Base-by-base conservation (phyloP, 768 basidiomycete genomes). In the Tephrocybe sp. region DNA sequence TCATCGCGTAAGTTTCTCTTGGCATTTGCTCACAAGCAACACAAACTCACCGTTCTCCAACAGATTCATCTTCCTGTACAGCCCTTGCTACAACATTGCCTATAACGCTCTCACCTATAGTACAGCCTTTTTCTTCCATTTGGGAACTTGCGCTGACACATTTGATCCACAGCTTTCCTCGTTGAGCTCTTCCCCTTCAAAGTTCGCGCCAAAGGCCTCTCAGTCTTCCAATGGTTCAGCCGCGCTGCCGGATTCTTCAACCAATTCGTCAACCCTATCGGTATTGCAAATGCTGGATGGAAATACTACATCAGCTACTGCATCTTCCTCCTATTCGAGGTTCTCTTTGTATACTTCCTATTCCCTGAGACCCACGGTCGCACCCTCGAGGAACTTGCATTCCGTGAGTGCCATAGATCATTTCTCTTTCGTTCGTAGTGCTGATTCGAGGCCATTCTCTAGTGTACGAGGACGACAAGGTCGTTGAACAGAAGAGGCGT, bases 131-230 rank as follows among this genome's bases (percentile, higher is more conserved):
- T 22, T 4, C 11, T 23, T 5, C 37, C n/a, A 9, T n/a, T 34
- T 8, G 37, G 22, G 2, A 16, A 33, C 27, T 1, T 40, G 75
- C 73, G n/a, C 45, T 73, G 8, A 62, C 77, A 33, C 75, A 73
- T 71, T 29, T 12, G n/a, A n/a, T 47, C 19, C 25, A 21, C 55
- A 82, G 82, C 82, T 4, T 83, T 72, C 73, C 63, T 84, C 52
- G 82, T 84, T n/a, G 84, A 85, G 57, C 60, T 86, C 25, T 84
- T 85, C 71, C 83, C 84, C 0, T 85, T 72, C 67, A 76, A 80
- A 53, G 74, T 74, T 23, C 80, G 84, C 49, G 75, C 83, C 1
- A 78, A 76, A 61, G 84, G 84, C 31, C 75, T 85, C 45, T 66
- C 82, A 3, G 58, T 84, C 13, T 84, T 80, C 69, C 80, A 84